phyloP scores from a whole-genome alignment of 129 eudicot genomes.

The Chrysanthemum seticuspe region DNA sequence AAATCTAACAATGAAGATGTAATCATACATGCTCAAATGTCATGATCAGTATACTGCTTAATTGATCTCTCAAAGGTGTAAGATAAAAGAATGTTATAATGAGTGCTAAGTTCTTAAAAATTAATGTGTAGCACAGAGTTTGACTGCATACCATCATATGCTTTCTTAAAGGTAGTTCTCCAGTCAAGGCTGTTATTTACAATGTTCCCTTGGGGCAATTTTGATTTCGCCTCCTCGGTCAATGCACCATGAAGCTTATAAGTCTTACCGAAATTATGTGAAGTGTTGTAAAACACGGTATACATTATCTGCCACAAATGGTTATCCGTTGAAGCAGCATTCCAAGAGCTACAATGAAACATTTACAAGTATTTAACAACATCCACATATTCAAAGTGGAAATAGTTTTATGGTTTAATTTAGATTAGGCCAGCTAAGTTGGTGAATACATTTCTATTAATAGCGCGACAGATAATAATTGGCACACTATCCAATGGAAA shows the following conservation, averaged over 20 bases:
- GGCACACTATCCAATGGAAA: too few species aligned
- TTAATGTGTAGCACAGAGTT: neutral
- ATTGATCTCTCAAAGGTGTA: neutral
- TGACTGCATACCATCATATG: conserved; percentile 47
- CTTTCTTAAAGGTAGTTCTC: conserved; percentile 52
- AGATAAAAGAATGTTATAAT: neutral
- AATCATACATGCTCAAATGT: neutral
- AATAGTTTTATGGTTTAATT: neutral
- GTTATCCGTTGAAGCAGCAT: conserved; percentile 54
- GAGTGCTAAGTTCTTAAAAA: neutral
- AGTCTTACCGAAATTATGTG: conserved; percentile 8
- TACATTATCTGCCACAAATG: conserved; percentile 53
- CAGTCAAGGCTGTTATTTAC: conserved; percentile 32
- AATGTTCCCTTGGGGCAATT: conserved; percentile 11
- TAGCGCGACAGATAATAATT: too few species aligned
- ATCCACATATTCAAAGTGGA: neutral
- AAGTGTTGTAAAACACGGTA: conserved; percentile 34
- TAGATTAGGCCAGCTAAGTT: neutral
- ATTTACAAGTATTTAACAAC: neutral
- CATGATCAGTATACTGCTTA: neutral
- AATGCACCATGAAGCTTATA: conserved; percentile 15
- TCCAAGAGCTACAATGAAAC: conserved; percentile 65
- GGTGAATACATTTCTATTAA: too few species aligned
- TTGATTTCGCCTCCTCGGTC: conserved; percentile 10
- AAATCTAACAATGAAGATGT: neutral